Base-by-base conservation (phyloP, 305 asterid genomes). In the Fraxinus baroniana region DNA sequence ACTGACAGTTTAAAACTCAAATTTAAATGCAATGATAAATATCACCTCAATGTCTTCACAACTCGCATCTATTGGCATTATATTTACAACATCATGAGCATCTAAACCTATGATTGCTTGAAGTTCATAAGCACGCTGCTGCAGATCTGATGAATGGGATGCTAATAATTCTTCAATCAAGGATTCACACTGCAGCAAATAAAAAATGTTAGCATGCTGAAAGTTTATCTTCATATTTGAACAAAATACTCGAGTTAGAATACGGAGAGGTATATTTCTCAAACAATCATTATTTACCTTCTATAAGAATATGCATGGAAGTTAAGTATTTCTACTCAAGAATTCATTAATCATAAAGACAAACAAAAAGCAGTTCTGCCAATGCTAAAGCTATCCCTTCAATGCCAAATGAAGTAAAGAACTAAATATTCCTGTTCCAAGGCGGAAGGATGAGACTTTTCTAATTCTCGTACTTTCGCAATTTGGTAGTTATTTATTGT, bases 121-220 rank as follows among this genome's bases (percentile, higher is more conserved):
- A 85, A 94, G 93, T 89, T 96, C 98, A 85, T 94, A 94, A 76
- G 97, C 99, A 81, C 98, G 98, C 90, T 96, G 99, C 89, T 96
- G 98, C 83, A 96, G 91, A 86, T 93, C 98, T 24, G 99, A 93
- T 78, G 98, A 96, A 87, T 92, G 91, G 60, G 98, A 94, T 82
- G 98, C 97, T 86, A 95, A 84, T 87, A 91, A 76, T 85, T 91
- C 99, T 79, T 94, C 99, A 76, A 93, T 87, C 86, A 96, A 85
- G 10, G 98, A 91, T 85, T 96, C 97, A 84, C 99, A 94, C 98
- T 96, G 94, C 84, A 88, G 80, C 57, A 87, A 77, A 78, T 32
- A 86, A 85, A 84, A 55, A 62, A 46, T 57, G 72, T 79, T 76
- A 82, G 15, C 85, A 82, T 71, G 85, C 74, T 64, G 80, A 83